Conservation (phyloP, 129 eudicot genomes). For the Pulicaria dysenterica region DNA sequence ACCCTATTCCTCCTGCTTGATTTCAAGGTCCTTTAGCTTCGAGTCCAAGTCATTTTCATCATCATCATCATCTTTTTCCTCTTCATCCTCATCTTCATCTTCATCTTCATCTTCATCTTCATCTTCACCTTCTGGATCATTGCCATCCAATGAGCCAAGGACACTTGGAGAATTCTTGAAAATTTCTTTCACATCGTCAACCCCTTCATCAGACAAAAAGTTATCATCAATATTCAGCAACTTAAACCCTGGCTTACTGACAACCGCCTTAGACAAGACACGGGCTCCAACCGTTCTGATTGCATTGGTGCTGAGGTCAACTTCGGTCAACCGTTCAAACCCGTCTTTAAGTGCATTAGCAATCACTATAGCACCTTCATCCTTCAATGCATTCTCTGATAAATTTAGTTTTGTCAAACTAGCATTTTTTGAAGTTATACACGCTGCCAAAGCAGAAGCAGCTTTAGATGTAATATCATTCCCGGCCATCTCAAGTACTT, state of each 20-base stretch:
- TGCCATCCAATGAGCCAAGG: conserved; percentile 74
- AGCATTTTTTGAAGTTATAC: conserved; percentile 43
- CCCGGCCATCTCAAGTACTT: conserved; percentile 75
- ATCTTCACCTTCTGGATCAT: conserved; percentile 84
- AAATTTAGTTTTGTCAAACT: conserved; percentile 54
- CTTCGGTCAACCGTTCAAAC: conserved; percentile 56
- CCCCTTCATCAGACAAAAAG: conserved; percentile 77
- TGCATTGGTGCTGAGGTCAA: conserved; percentile 64
- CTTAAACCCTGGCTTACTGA: conserved; percentile 55
- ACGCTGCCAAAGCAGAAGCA: conserved; percentile 57
- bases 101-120: conserved; percentile 46
- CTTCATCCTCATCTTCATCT: conserved; percentile 39
- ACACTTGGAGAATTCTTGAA: conserved; percentile 46
- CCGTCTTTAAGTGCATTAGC: conserved; percentile 64
- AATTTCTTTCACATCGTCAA: conserved; percentile 62
- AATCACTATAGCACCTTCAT: conserved; percentile 66
- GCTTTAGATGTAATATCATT: conserved; percentile 61
- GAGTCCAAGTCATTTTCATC: conserved; percentile 55
- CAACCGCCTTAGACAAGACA: conserved; percentile 68
- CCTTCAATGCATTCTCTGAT: conserved; percentile 75
- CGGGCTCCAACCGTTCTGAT: conserved; percentile 81
- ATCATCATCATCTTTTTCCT: conserved; percentile 38
- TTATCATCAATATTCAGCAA: conserved; percentile 67
- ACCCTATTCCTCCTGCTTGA: conserved; percentile 55
- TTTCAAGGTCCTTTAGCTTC: conserved; percentile 63